Conservation (phyloP, 306 rosid genomes). For the Lablab purpureus region DNA sequence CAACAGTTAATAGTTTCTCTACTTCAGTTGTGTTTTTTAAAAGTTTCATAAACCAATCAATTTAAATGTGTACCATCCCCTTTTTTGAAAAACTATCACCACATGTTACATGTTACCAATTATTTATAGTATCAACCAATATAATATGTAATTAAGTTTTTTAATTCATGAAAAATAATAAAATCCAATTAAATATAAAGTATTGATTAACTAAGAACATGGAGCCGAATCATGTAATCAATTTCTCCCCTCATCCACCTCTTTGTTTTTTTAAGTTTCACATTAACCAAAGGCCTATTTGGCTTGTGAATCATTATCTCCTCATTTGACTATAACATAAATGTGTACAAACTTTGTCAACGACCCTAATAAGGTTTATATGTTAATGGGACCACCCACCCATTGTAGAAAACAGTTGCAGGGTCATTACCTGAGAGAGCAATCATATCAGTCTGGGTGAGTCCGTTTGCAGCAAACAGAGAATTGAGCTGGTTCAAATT, state of each 20-base stretch:
- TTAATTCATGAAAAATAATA: no score
- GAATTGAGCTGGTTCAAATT: slow-evolving; percentile 70
- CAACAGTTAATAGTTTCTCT: neutral
- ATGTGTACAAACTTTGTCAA: neutral
- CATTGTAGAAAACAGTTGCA: neutral
- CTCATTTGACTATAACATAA: neutral
- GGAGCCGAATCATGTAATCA: neutral
- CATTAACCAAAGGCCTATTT: neutral
- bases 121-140: neutral
- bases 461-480: slow-evolving; percentile 61
- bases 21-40: neutral
- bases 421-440: slow-evolving; percentile 75
- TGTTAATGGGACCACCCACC: neutral
- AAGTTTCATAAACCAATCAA: neutral
- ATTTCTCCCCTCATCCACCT: neutral
- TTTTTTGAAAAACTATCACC: neutral
- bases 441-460: slow-evolving; percentile 75
- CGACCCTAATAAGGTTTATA: neutral
- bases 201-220: neutral
- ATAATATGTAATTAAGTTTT: neutral
- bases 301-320: neutral
- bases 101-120: neutral
- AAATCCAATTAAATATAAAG: neutral
- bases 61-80: neutral
- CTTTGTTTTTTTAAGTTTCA: neutral